Percentiles rank a stretch among this genome's conserved stretches.
Conservation (phyloP, 139 green algal species). For the Haematococcus lacustris region DNA sequence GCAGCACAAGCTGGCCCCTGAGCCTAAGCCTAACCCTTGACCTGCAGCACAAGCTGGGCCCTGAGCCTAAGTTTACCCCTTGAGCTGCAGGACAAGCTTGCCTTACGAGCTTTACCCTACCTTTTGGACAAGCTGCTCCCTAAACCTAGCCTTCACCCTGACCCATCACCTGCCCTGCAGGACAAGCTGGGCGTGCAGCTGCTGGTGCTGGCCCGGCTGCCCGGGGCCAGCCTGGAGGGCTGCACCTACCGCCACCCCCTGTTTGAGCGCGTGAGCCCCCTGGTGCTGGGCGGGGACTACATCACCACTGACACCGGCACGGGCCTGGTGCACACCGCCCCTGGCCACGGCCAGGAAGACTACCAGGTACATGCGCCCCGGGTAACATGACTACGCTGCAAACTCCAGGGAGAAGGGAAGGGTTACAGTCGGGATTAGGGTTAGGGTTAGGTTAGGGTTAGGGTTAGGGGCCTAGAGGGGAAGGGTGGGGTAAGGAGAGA, state of each 20-base stretch:
- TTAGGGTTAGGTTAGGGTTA: not conserved
- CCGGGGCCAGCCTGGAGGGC: constrained; percentile 67
- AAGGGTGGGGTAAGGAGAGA: not conserved
- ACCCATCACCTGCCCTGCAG: too few relatives aligned
- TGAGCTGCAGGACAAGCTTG: too few relatives aligned
- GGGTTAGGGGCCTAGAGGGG: not conserved
- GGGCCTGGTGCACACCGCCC: constrained; percentile 92
- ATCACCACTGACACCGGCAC: constrained; percentile 96
- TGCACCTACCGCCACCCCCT: constrained; percentile 88
- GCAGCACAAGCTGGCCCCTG: too few relatives aligned
- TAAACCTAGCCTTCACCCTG: too few relatives aligned
- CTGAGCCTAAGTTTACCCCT: too few relatives aligned
- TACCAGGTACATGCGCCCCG: constrained; percentile 54
- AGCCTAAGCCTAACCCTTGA: too few relatives aligned
- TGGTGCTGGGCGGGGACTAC: constrained; percentile 97
- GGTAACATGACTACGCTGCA: too few relatives aligned
- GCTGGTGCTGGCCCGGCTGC: constrained; percentile 32
- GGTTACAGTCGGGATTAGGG: not conserved
- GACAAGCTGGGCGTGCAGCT: constrained; percentile 8
- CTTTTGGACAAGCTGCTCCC: too few relatives aligned
- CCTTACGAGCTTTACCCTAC: too few relatives aligned
- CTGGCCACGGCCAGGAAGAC: constrained; percentile 95
- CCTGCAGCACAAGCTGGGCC: too few relatives aligned
- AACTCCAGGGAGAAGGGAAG: too few relatives aligned
- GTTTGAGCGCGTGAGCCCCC: constrained; percentile 59